Conservation (phyloP, 768 basidiomycete genomes). For the Agaricus bisporus region DNA sequence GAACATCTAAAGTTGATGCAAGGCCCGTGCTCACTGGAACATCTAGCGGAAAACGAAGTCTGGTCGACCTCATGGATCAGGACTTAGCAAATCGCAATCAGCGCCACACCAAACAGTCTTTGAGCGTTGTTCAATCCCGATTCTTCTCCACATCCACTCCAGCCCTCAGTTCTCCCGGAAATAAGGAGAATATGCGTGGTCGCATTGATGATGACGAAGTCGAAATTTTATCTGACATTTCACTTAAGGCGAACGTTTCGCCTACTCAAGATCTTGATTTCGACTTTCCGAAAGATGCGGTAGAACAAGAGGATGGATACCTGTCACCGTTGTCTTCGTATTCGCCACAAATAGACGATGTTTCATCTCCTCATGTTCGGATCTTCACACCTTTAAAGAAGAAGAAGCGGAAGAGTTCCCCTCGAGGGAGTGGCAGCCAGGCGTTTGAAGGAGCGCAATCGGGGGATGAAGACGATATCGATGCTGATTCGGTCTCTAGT, state of each 20-base stretch:
- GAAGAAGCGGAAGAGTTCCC: slow-evolving; percentile 5
- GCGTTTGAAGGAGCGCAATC: neutral
- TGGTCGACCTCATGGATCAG: slow-evolving; percentile 64
- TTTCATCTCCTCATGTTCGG: slow-evolving; percentile 57
- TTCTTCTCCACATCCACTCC: slow-evolving; percentile 26
- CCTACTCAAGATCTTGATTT: slow-evolving; percentile 27
- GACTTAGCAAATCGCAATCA: slow-evolving; percentile 50
- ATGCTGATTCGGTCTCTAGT: slow-evolving; percentile 22
- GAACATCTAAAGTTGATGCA: slow-evolving; percentile 11
- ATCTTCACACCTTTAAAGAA: slow-evolving; percentile 13
- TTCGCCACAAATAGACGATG: slow-evolving; percentile 50
- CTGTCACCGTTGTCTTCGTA: slow-evolving; percentile 62
- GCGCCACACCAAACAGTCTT: slow-evolving; percentile 10
- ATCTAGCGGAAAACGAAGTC: slow-evolving; percentile 70
- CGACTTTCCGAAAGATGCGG: slow-evolving; percentile 37
- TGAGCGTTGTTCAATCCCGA: slow-evolving; percentile 26
- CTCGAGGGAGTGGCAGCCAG: slow-evolving; percentile 1
- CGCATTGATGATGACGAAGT: slow-evolving; percentile 23
- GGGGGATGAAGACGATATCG: slow-evolving; percentile 19
- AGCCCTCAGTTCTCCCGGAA: neutral
- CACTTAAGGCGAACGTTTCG: slow-evolving; percentile 20
- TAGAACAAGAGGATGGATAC: slow-evolving; percentile 79
- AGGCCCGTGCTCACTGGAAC: slow-evolving; percentile 33
- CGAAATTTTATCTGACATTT: slow-evolving; percentile 13
- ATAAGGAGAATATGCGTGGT: slow-evolving; percentile 40